Percentiles rank a stretch among this genome's conserved stretches.
phyloP scores from a whole-genome alignment of 257 asterid species.

The Solanum gandarillasii region DNA sequence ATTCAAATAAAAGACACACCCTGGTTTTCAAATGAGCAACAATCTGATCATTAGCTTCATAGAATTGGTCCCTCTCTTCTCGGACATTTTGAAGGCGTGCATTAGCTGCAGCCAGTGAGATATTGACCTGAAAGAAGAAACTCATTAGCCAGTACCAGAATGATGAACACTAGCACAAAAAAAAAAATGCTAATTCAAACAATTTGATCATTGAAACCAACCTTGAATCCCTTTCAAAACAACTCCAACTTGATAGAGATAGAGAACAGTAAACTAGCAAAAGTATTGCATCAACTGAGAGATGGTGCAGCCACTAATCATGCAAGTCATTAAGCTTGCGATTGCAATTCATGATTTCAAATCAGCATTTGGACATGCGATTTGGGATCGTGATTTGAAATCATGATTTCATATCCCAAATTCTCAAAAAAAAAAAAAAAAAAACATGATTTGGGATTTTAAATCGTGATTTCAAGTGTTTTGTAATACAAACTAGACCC shows the following conservation, averaged over 20 bases:
- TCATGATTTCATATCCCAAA: background rate
- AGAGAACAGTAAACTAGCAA: background rate
- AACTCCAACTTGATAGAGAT: background rate
- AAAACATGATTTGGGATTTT: background rate
- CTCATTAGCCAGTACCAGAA: background rate
- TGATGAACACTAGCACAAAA: background rate
- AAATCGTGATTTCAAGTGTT: background rate
- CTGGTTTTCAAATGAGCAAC: conserved; percentile 79
- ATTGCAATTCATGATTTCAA: background rate
- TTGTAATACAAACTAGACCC: background rate
- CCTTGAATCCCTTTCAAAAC: background rate
- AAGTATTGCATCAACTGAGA: background rate
- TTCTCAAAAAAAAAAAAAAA: background rate
- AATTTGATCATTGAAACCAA: background rate
- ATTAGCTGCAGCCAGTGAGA: conserved; percentile 70
- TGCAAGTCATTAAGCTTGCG: background rate
- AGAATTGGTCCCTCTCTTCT: conserved; percentile 96
- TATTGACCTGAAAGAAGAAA: conserved; percentile 50
- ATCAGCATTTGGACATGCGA: background rate
- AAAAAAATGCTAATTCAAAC: background rate
- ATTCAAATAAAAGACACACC: conserved; percentile 29
- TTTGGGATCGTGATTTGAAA: background rate
- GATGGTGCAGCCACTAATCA: background rate
- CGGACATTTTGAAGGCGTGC: conserved; percentile 72
- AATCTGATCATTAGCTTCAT: conserved; percentile 92